Evolutionary conservation across 257 asterid species (phyloP).

Genomic region (Lycium barbarum): DNA sequence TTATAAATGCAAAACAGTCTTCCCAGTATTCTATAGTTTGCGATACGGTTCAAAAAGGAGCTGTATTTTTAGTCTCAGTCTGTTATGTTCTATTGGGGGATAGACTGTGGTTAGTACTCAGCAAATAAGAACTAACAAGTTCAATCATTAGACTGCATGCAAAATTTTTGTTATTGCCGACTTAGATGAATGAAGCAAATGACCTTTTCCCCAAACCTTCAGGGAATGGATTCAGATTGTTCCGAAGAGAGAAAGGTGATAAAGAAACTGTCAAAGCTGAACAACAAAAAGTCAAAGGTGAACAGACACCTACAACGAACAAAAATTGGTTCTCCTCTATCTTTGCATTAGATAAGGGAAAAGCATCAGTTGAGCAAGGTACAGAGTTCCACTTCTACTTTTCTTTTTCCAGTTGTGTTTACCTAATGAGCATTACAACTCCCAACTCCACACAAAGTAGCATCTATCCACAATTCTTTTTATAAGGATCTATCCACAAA

Average conservation of each 20-base stretch:
- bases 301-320: conserved; percentile 44
- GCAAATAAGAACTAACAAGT: conserved; percentile 3
- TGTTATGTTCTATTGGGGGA: not conserved
- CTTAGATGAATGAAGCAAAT: not conserved
- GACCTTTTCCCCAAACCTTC: conserved; percentile 36
- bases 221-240: conserved; percentile 69
- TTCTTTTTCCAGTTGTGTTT: not conserved
- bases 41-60: not conserved
- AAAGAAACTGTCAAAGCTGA: conserved; percentile 36
- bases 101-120: not conserved
- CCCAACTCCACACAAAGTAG: not conserved
- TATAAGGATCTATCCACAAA: not conserved
- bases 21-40: not conserved
- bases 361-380: conserved; percentile 62
- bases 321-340: conserved; percentile 67
- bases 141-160: not conserved
- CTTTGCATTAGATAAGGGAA: conserved; percentile 53
- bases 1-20: not conserved
- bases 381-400: conserved; percentile 26
- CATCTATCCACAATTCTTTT: not conserved
- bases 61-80: not conserved
- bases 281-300: not conserved
- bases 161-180: not conserved
- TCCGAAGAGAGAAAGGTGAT: conserved; percentile 45
- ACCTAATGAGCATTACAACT: not conserved